Base-by-base conservation (phyloP, 768 basidiomycete species). In the Tremella mesenterica region DNA sequence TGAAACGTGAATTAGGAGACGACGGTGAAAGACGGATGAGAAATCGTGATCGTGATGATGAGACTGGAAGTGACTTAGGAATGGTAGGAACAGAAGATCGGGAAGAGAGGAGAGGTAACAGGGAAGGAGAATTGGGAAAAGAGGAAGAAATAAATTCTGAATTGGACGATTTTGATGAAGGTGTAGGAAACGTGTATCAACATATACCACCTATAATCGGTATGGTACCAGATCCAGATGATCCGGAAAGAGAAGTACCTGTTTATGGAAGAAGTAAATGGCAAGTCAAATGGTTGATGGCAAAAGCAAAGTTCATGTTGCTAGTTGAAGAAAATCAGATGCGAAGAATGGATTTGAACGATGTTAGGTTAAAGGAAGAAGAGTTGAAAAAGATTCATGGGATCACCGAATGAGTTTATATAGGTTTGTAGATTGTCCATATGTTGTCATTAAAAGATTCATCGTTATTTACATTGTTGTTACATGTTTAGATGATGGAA, bases 221-320 rank as follows among this genome's bases (percentile, higher is more conserved):
- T 6, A 20, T 20, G 13, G 45, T 63, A 20, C 48, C 47, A 2
- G 58, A 64, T 44, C 49, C 50, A 18, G 59, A 60, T 18, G 21
- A 41, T 5, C 44, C 50, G 8, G 44, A 25, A 1, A 52, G 36
- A 10, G 52, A 51, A 27, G 41, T 61, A 14, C 34, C 38, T 8
- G 43, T 67, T 18, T 30, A 59, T 31, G 50, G 56, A 4, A 46
- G 67, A 48, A 53, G 34, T 7, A 48, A 52, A 10, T 61, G 67
- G 52, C 67, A 70, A 34, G 63, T 82, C 30, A 82, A 81, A 77
- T 92, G 91, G 70, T 76, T 82, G 75, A 58, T 78, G 75, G 73
- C 80, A 77, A 86, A 91, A 65, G 88, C 90, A 5, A 89, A 88
- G 65, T 79, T 84, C 69, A 76, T 76, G 46, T 85, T 83, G 65